Conservation (phyloP, 768 basidiomycete genomes). For the Boletus huronensis region DNA sequence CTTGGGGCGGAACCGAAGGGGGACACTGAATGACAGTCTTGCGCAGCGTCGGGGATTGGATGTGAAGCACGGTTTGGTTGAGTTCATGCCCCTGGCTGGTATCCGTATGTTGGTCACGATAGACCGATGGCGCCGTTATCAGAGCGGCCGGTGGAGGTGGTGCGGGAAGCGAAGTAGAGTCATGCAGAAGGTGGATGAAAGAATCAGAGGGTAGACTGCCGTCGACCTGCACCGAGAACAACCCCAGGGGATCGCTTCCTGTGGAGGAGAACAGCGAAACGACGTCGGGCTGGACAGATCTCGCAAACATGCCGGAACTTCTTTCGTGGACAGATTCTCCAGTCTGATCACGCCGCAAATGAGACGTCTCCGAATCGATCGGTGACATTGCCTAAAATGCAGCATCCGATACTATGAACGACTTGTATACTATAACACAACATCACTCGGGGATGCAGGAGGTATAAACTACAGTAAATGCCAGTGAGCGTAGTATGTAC, state of each 20-base stretch:
- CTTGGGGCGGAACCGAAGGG: constrained; percentile 23
- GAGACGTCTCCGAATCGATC: constrained; percentile 11
- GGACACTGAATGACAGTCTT: constrained; percentile 70
- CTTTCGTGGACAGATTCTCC: constrained; percentile 11
- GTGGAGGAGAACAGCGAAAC: constrained; percentile 80
- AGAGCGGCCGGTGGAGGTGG: constrained; percentile 46
- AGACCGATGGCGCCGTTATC: constrained; percentile 39
- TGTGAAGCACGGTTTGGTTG: constrained; percentile 68
- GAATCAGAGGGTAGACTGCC: constrained; percentile 56
- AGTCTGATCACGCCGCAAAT: constrained; percentile 17
- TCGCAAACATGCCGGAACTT: constrained; percentile 49
- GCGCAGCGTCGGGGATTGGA: constrained; percentile 71
- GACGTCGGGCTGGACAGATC: constrained; percentile 55
- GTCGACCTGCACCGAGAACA: constrained; percentile 53
- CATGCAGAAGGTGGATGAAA: constrained; percentile 60
- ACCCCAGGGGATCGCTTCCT: constrained; percentile 52
- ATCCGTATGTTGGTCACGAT: constrained; percentile 26
- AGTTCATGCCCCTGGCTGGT: constrained; percentile 39
- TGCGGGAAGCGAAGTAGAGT: constrained; percentile 46
- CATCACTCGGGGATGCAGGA: background rate
- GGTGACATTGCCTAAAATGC: constrained; percentile 5
- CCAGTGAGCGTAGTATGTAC: background rate
- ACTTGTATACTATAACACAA: constrained; percentile 4
- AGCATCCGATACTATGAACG: background rate
- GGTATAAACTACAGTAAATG: constrained; percentile 3